A percentile compares a stretch with the other conserved stretches of the same genome.
Evolutionary conservation across 495 filamentous ascomycete species (phyloP).

Genomic region (Halenospora varia): DNA sequence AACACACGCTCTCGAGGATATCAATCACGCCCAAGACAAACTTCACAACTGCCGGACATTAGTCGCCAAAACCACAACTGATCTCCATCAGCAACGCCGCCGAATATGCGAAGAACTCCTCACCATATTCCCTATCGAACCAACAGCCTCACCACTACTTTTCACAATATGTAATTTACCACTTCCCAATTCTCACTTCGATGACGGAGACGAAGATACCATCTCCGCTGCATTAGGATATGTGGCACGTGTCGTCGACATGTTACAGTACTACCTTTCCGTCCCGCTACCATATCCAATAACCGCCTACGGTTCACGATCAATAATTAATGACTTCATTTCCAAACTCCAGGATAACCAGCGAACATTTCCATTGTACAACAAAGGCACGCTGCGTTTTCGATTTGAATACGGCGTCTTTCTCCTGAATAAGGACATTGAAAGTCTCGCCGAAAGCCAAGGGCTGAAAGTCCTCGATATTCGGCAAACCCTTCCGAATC

Average conservation of each 20-base stretch:
- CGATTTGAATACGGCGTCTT: constrained; percentile 96
- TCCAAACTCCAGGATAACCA: constrained; percentile 57
- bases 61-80: constrained; percentile 51
- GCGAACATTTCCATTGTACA: constrained; percentile 75
- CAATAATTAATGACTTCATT: constrained; percentile 77
- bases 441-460: constrained; percentile 71
- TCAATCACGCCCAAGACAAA: constrained; percentile 54
- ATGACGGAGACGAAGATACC: constrained; percentile 54
- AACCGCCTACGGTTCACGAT: constrained; percentile 63
- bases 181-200: constrained; percentile 75
- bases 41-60: constrained; percentile 51
- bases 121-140: constrained; percentile 73
- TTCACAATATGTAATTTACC: constrained; percentile 73
- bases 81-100: constrained; percentile 73
- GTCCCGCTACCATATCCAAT: constrained; percentile 80
- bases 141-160: constrained; percentile 54
- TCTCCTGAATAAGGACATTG: constrained; percentile 88
- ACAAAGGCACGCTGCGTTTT: constrained; percentile 70
- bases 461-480: constrained; percentile 79
- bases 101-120: constrained; percentile 81
- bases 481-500: constrained; percentile 83
- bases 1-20: constrained; percentile 48
- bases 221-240: constrained; percentile 81
- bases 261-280: constrained; percentile 78
- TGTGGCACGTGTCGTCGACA: constrained; percentile 69